Percentiles rank a stretch among this genome's conserved stretches.
phyloP scores from a whole-genome alignment of 139 green algal species.

The Trebouxia sp. region DNA sequence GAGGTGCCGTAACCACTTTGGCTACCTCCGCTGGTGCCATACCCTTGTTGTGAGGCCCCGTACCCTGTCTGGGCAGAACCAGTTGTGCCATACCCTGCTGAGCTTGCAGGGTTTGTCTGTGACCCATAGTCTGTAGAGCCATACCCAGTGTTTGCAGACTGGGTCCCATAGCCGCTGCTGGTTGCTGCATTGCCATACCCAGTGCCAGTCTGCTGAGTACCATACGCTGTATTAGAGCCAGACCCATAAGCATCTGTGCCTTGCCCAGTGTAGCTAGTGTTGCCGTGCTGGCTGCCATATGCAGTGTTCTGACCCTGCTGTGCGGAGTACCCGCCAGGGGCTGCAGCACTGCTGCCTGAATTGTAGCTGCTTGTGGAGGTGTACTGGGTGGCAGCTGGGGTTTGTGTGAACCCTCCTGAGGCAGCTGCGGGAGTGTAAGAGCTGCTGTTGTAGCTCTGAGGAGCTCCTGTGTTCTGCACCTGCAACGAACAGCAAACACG shows the following conservation, averaged over 20 bases:
- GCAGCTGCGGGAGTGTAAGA: background rate
- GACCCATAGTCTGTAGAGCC: conserved; percentile 16
- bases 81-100: background rate
- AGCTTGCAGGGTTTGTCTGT: background rate
- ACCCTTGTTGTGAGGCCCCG: background rate
- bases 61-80: conserved; percentile 26
- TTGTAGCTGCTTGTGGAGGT: background rate
- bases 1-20: conserved; percentile 6
- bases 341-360: background rate
- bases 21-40: background rate
- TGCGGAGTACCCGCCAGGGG: background rate
- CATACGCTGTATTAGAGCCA: background rate
- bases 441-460: background rate
- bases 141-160: background rate
- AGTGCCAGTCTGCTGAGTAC: background rate
- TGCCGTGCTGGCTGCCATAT: background rate
- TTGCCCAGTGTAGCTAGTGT: background rate
- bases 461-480: background rate
- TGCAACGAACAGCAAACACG: no score
- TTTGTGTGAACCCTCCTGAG: background rate
- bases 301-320: background rate
- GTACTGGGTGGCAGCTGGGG: background rate
- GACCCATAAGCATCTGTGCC: background rate
- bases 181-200: background rate
- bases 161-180: no score